Base-by-base conservation (phyloP, 805 yeast species). In the Lipomyces yamanashiensis region DNA sequence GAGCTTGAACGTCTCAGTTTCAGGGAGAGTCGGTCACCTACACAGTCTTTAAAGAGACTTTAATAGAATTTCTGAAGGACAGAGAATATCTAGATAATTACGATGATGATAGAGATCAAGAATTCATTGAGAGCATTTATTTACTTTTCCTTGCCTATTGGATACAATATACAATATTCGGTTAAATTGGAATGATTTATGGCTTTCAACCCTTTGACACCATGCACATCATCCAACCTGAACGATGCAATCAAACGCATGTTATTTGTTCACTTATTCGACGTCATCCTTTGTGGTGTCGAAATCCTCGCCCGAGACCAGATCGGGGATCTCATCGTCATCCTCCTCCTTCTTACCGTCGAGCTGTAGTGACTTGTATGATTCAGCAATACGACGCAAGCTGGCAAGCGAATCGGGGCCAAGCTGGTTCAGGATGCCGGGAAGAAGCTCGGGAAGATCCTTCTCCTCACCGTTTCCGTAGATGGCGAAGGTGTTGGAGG, bases 401-500 rank as follows among this genome's bases (percentile, higher is more conserved):
- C 90, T 87, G 77, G 88, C 89, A 78, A 91, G 86, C 81, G 95
- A 90, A 80, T 93, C 98, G 72, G 96, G 90, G 76, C 98, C 97
- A 81, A 93, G 85, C 84, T 92, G 97, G 74, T 96, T 92, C 77
- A 93, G 86, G 80, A 93, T 91, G 80, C 86, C 88, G 75, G 98
- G 98, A 73, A 93, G 85, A 82, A 95, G 86, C 75, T 92, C 97
- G 71, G 95, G 87, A 76, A 93, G 85, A 71, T 86, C 84, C 87
- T 91, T 92, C 82, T 91, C 95, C 80, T 90, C 95, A 70, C 96
- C 90, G 80, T 87, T 86, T 79, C 99, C 99, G 79, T 91, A 89
- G 84, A 95, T 88, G 73, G 96, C 96, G 78, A 88, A 90, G 70
- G 96, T 89, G 87, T 93, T 92, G 84, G 88, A 83, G 74, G 87